Conservation (phyloP, 1,284 basidiomycete species). For the Moniliophthora roreri region DNA sequence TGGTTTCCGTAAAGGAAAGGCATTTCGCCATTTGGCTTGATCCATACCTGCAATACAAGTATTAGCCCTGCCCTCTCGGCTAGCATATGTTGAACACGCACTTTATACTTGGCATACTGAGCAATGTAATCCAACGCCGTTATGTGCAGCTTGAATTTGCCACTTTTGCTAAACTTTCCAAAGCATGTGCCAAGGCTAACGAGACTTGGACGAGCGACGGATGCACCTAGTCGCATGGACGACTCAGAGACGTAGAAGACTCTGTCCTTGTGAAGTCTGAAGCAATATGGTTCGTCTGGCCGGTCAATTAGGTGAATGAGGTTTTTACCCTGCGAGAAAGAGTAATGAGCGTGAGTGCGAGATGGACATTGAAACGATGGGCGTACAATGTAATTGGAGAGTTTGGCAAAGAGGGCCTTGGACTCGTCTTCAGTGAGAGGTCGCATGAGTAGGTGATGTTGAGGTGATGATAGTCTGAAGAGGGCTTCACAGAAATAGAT, state of each 20-base stretch:
- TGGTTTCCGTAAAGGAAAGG: slow-evolving; percentile 99
- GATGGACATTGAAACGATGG: background rate
- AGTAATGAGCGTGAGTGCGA: slow-evolving; percentile 3
- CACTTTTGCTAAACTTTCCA: slow-evolving; percentile 96
- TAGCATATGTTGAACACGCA: slow-evolving; percentile 30
- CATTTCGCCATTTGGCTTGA: slow-evolving; percentile 99
- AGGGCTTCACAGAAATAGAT: background rate
- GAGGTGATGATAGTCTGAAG: slow-evolving; percentile 1
- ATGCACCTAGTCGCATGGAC: slow-evolving; percentile 91
- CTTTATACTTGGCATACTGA: slow-evolving; percentile 98
- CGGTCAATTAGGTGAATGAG: slow-evolving; percentile 88
- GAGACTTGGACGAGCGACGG: slow-evolving; percentile 90
- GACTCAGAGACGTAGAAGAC: slow-evolving; percentile 95
- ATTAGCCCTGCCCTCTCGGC: background rate
- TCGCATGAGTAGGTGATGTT: too few relatives aligned
- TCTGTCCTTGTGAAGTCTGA: slow-evolving; percentile 87
- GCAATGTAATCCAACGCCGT: slow-evolving; percentile 93
- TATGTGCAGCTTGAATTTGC: slow-evolving; percentile 97
- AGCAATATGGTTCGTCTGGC: slow-evolving; percentile 86
- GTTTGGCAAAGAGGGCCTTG: slow-evolving; percentile 85
- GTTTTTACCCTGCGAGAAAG: slow-evolving; percentile 71
- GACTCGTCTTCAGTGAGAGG: slow-evolving; percentile 87
- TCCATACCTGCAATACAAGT: slow-evolving; percentile 80
- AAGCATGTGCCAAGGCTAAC: slow-evolving; percentile 95
- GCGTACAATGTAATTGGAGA: slow-evolving; percentile 87